phyloP scores from a whole-genome alignment of 2,329 filamentous ascomycete species.

The Ophiostoma ips region DNA sequence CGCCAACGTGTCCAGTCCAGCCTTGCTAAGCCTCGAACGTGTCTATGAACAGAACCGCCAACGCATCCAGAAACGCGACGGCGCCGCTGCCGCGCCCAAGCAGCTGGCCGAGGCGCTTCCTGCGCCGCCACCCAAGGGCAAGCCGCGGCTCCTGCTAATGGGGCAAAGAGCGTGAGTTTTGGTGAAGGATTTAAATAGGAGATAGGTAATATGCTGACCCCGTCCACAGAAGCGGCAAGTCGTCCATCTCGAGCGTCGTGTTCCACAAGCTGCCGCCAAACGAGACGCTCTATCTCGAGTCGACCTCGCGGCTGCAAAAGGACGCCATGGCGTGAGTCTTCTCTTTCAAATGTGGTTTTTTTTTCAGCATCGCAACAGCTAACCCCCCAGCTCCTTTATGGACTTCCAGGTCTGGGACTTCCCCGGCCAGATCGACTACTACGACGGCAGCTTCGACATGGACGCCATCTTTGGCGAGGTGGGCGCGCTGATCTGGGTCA shows the following conservation, averaged over 20 bases:
- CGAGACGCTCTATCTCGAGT: constrained; percentile 91
- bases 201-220: too few species aligned
- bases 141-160: constrained; percentile 84
- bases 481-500: constrained; percentile 93
- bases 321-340: constrained; percentile 69
- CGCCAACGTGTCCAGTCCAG: constrained; percentile 33
- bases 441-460: constrained; percentile 78
- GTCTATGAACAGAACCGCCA: constrained; percentile 46
- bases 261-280: constrained; percentile 95
- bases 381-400: constrained; percentile 59
- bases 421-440: constrained; percentile 80
- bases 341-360: background rate
- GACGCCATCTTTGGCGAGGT: constrained; percentile 90
- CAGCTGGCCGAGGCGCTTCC: constrained; percentile 27
- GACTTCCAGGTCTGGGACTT: constrained; percentile 99
- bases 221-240: constrained; percentile 96
- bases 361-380: constrained; percentile 28
- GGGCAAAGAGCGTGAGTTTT: constrained; percentile 69
- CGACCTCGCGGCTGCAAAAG: constrained; percentile 86
- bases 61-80: constrained; percentile 36
- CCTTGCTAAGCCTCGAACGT: constrained; percentile 49
- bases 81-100: constrained; percentile 19
- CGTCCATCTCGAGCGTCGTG: constrained; percentile 96
- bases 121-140: constrained; percentile 43
- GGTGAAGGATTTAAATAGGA: too few species aligned